Evolutionary conservation across 2,329 filamentous ascomycete species (phyloP), one percentile per base, ranked within the genome.

Genomic region (Nemania sp.): DNA sequence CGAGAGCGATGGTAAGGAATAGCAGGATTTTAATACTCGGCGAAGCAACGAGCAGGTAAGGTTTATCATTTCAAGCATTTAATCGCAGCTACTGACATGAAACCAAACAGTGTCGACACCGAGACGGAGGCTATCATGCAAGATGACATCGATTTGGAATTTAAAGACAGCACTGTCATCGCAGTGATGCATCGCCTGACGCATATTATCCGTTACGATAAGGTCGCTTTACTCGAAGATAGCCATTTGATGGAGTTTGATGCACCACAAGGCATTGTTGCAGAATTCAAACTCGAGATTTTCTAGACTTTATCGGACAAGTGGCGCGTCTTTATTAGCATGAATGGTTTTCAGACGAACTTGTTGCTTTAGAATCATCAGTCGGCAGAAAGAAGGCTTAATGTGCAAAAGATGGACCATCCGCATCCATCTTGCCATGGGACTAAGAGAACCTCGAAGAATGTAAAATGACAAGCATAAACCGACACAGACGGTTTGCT

Each of bases 1-100:
- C 63, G 11, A 57, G 66, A 43, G 66, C 66, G 39, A 60, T 68
- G 59, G 51, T 64, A 20, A 39, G 57, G n/a, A 56, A 63, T 17
- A 64, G 63, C 39, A 62, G 54, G 29, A 56, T 69, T 5, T 48
- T 68, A 56, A 60, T 69, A 18, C 64, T 69, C 12, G 64, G 68
- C 42, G 67, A 69, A 57, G 67, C 64, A n/a, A 68, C 63, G 18
- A 69, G 67, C 64, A 65, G 63, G 65, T 65, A 53, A 55, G 61
- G 52, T 54, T 54, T 55, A 55, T 42, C 34, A 51, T 58, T 58
- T 46, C 48, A 48, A 54, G 45, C 49, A 59, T 59, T 53, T 39
- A 53, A 42, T 53, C 37, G 42, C 47, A 58, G 48, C 42, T 51
- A 45, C 39, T 52, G 55, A 39, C 48, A 53, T 47, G 46, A 46